phyloP scores from a whole-genome alignment of 2,329 filamentous ascomycete genomes.

The Xylariales sp. region DNA sequence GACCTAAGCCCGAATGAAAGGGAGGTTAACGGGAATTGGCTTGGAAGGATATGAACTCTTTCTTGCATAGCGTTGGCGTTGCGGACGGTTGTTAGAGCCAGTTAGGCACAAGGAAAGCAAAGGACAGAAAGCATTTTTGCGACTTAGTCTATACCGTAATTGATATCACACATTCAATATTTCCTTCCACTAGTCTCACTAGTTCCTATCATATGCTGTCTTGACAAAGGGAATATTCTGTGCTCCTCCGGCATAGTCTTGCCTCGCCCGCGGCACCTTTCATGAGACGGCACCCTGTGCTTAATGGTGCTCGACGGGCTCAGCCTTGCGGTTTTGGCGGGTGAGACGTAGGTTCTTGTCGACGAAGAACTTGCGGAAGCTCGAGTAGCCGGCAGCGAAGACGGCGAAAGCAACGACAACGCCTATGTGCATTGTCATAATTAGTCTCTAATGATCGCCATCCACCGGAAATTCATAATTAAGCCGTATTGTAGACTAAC shows the following conservation, averaged over 20 bases:
- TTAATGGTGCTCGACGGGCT: constrained; percentile 54
- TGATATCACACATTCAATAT: constrained; percentile 45
- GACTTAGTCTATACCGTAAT: constrained; percentile 45
- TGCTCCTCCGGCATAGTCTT: constrained; percentile 32
- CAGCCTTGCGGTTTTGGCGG: constrained; percentile 69
- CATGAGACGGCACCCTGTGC: constrained; percentile 20
- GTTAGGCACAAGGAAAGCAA: constrained; percentile 39
- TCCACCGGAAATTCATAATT: neutral
- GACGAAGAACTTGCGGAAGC: constrained; percentile 81
- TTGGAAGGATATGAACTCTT: constrained; percentile 42
- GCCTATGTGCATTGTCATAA: constrained; percentile 61
- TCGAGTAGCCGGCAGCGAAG: constrained; percentile 83
- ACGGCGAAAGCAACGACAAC: constrained; percentile 89
- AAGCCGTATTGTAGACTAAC: constrained; percentile 64
- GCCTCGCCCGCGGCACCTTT: constrained; percentile 36
- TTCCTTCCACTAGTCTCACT: constrained; percentile 34
- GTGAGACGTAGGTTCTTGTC: constrained; percentile 93
- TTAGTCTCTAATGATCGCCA: constrained; percentile 21
- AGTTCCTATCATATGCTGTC: constrained; percentile 46
- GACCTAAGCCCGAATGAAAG: constrained; percentile 79
- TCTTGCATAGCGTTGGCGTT: constrained; percentile 52
- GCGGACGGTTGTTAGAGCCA: constrained; percentile 34
- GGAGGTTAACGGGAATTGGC: constrained; percentile 27
- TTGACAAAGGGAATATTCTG: constrained; percentile 39
- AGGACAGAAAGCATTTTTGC: constrained; percentile 38